A percentile compares a stretch with the other conserved stretches of the same genome.
phyloP scores from a whole-genome alignment of 176 grass and related monocot species.

The Oryza brachyantha region DNA sequence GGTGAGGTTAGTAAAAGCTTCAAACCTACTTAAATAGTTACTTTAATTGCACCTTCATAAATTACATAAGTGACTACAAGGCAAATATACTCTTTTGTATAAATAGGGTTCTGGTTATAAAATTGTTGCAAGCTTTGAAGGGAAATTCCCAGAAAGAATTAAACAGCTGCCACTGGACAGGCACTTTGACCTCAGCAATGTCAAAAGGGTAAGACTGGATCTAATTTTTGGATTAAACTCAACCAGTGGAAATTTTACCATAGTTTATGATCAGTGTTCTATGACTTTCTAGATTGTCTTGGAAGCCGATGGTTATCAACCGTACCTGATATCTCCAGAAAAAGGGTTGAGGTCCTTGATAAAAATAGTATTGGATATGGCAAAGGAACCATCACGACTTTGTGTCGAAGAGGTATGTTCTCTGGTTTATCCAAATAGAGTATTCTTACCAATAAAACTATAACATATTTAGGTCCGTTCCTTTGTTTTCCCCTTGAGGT shows the following conservation, averaged over 20 bases:
- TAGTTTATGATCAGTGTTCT: conserved; percentile 12
- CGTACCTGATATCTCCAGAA: conserved; percentile 93
- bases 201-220: conserved; percentile 67
- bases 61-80: conserved; percentile 3
- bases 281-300: conserved; percentile 71
- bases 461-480: neutral
- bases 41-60: neutral
- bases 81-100: conserved; percentile 18
- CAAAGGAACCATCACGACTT: conserved; percentile 84
- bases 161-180: conserved; percentile 85
- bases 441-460: neutral
- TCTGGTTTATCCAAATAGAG: neutral
- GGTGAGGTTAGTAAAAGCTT: conserved; percentile 69
- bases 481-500: neutral
- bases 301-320: conserved; percentile 95
- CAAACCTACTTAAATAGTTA: conserved; percentile 10
- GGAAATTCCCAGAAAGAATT: conserved; percentile 89
- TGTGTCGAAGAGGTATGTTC: conserved; percentile 86
- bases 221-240: conserved; percentile 14
- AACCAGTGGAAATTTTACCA: neutral
- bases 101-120: conserved; percentile 83
- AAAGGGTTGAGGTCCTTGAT: conserved; percentile 94
- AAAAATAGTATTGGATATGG: conserved; percentile 93
- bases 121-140: conserved; percentile 96
- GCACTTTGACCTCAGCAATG: conserved; percentile 89